These are phyloP conservation scores for Verticillium longisporum DNA, from an alignment of 2,329 filamentous ascomycete genomes.

Conservation along the genomic window DNA sequence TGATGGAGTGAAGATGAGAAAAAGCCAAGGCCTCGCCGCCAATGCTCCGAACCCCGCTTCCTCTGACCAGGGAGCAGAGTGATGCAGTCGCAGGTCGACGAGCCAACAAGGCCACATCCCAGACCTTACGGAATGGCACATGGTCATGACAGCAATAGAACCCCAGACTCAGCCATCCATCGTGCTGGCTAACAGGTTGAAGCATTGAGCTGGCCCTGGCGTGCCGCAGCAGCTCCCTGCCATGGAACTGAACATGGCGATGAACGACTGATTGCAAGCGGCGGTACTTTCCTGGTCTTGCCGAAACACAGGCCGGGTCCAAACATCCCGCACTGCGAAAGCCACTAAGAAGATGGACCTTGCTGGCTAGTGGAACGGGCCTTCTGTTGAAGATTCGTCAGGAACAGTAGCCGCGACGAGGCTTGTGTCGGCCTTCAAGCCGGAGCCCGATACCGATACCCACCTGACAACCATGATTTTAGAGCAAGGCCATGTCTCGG, in stretches of 20 bases:
- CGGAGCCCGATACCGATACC: not conserved
- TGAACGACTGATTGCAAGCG: not conserved
- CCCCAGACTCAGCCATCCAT: not conserved
- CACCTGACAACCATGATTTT: slow-evolving; percentile 14
- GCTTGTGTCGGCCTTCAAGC: not conserved
- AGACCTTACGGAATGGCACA: not conserved
- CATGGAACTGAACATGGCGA: not conserved
- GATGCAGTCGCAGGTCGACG: not conserved
- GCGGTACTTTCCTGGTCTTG: not conserved
- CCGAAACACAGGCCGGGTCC: not conserved
- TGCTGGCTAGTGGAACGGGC: not conserved
- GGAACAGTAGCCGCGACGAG: not conserved
- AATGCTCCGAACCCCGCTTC: not conserved
- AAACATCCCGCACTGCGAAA: not conserved
- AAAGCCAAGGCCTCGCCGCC: not conserved
- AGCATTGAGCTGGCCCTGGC: not conserved
- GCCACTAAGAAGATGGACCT: not conserved
- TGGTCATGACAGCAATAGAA: not conserved
- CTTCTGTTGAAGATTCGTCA: not conserved
- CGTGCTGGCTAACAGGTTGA: not conserved
- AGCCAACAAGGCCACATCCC: not conserved
- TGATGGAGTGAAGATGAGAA: not conserved
- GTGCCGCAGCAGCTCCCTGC: not conserved
- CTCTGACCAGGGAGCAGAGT: not conserved
- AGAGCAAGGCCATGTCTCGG: slow-evolving; percentile 14